Evolutionary conservation across 78 protist species (phyloP), one percentile per base, ranked within the genome.

Genomic region (Emiliania huxleyi): DNA sequence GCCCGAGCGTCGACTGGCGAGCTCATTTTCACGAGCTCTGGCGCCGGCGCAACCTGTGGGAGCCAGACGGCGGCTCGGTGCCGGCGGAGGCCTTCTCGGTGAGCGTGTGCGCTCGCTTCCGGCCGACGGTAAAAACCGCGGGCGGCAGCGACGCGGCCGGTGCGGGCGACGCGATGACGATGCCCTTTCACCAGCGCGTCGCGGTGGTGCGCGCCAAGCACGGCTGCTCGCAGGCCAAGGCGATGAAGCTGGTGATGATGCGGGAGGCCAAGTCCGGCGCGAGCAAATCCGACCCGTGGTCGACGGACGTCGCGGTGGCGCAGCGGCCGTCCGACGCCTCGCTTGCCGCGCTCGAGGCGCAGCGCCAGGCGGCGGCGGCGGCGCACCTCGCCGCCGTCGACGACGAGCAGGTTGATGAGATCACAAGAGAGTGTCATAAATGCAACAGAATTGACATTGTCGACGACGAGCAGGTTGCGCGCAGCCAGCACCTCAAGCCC

Each of bases 141-240:
- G 48, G 35, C 3, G 38, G 43, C 77, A 6, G 35, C 40, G 40
- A 35, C 48, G 48, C 48, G 5, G 46, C 23, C 22, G 62, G 35
- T 5, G 85, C 46, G 69, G 8, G 12, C 29, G 12, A 3, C n/a
- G 75, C n/a, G n/a, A n/a, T 62, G 29, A 62, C 11, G 8, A 29
- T 90, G 6, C 93, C 93, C n/a, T 48, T 90, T n/a, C 93, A 90
- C 71, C 93, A 90, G 87, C 93, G 93, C 69, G n/a, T 90, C 35
- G 40, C 43, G 62, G 23, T 90, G 37, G 49, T 90, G 12, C 22
- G 35, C 8, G 37, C 62, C 23, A 22, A 11, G 62, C 37, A 71
- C 40, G 46, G 46, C 19, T 90, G 93, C 93, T 42, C 84, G 46
- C 23, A 18, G 29, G 4, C 2, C 11, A 49, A 44, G 22, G 93